Base-by-base conservation (phyloP, 768 basidiomycete genomes). In the Psilocybe subaeruginosa region DNA sequence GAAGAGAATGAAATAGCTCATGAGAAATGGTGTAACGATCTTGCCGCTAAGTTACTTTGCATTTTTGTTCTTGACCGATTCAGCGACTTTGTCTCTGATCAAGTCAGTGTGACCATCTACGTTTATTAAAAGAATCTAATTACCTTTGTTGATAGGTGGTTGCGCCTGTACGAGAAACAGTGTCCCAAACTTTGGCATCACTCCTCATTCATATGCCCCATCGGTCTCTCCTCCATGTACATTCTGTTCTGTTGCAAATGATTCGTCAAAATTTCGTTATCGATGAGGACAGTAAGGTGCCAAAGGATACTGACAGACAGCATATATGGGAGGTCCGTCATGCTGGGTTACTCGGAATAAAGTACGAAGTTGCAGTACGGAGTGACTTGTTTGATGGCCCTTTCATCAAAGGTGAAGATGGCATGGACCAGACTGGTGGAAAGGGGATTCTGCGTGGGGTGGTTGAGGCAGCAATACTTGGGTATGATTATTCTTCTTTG, bases 301-400 rank as follows among this genome's bases (percentile, higher is more conserved):
- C 69, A 54, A 62, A 64, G 31, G 77, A 78, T 27, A 59, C 73
- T 64, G 78, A 85, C 61, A 73, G 78, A 66, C 77, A 76, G 56
- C 93, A 96, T 73, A 84, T 95, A 6, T 99, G 97, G 97, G 94
- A 99, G 75, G 91, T 99, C 53, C 84, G 97, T 57, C 97, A 99
- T 78, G 96, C 97, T n/a, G 97, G 97, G 30, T 77, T 99, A 61
- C 83, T 99, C 8, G 97, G 97, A 1, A 88, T 99, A 73, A 98
- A 98, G 79, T 99, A 99, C 72, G 93, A 98, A 73, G 95, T 99
- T 39, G 97, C 97, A 12, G 97, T 99, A 16, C 80, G 95, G 64
- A 86, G 82, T 56, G 95, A 97, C 71, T 76, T 98, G 23, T 88
- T 99, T 59, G 84, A 85, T 27, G 70, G 76, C 6, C 66, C 68